Base-by-base conservation (phyloP, 2,329 filamentous ascomycete species). In the Tolypocladium endophyticum region DNA sequence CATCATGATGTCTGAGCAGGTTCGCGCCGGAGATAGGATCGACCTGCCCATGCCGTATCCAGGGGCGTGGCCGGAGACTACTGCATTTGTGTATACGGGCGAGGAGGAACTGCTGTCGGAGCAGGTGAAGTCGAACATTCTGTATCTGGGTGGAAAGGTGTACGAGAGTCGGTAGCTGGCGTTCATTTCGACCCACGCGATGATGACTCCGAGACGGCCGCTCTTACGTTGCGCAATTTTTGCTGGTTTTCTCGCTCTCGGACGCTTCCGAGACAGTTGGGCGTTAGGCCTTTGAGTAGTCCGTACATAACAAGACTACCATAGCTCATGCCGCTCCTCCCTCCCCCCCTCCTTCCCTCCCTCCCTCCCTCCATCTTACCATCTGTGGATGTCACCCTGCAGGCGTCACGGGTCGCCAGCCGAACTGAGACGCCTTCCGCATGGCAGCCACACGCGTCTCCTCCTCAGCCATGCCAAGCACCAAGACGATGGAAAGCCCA, bases 41-140 rank as follows among this genome's bases (percentile, higher is more conserved):
- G 82, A 86, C 63, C 71, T 87, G 12, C 83, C 83, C 0, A 63
- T 87, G 59, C 84, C 84, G 1, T 74, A 80, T 60, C 83, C 84
- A 1, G 76, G 78, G 57, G 78, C 74, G 9, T 87, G 84, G 84
- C 66, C 69, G 2, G 77, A 81, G 58, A 85, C 83, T 0, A 72
- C 84, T n/a, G 71, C 73, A 4, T 81, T 82, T 64, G 73, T 83
- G 33, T 86, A 85, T 66, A 82, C 79, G 0, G 79, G 79, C 41
- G 71, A 76, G 58, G 76, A 75, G 16, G 72, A 75, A 54, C 61
- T 72, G 16, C 60, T 79, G 56, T 81, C 77, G 1, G 72, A 75
- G 14, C 74, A 74, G 2, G 76, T 83, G 53, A 75, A 67, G 59
- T 73, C 79, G 61, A 85, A 86, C 62, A 81, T 86, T 54, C 57